These are phyloP conservation scores for Fusarium pininemorale DNA, from an alignment of 2,329 filamentous ascomycete species.

Conservation along the genomic window DNA sequence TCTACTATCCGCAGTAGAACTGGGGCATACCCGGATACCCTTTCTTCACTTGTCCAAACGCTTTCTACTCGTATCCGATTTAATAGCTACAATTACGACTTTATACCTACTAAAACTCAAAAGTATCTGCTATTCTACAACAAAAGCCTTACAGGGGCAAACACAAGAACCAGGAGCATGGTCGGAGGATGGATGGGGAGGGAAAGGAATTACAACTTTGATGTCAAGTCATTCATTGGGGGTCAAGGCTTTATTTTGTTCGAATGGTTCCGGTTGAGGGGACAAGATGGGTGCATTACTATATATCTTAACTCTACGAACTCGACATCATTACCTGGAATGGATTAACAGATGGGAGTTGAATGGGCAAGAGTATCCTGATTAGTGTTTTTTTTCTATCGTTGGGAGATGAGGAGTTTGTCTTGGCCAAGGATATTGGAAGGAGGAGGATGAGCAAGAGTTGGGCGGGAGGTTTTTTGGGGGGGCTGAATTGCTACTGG, in stretches of 20 bases:
- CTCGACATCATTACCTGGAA: slow-evolving; percentile 32
- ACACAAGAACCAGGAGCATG: background rate
- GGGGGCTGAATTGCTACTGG: slow-evolving; percentile 28
- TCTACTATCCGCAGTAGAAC: slow-evolving; percentile 69
- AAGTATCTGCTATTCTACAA: slow-evolving; percentile 35
- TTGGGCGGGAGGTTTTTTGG: slow-evolving; percentile 7
- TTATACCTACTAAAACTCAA: slow-evolving; percentile 42
- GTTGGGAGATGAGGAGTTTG: slow-evolving; percentile 20
- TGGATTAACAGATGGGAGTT: slow-evolving; percentile 33
- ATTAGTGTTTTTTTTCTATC: slow-evolving; percentile 30
- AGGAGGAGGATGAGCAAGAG: slow-evolving; percentile 8
- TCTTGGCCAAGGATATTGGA: slow-evolving; percentile 16
- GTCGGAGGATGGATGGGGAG: background rate
- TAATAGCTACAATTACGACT: slow-evolving; percentile 46
- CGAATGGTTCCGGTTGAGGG: slow-evolving; percentile 15
- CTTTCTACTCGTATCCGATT: slow-evolving; percentile 42
- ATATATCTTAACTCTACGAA: slow-evolving; percentile 21
- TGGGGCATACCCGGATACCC: slow-evolving; percentile 36
- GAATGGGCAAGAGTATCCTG: slow-evolving; percentile 27
- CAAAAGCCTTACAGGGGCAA: slow-evolving; percentile 22
- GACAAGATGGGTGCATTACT: slow-evolving; percentile 26
- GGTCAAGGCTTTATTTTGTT: slow-evolving; percentile 10
- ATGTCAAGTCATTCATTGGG: slow-evolving; percentile 6
- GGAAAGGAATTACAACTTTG: background rate
- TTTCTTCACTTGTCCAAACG: slow-evolving; percentile 38